Evolutionary conservation across 2,329 filamentous ascomycete genomes (phyloP), one percentile per base, ranked within the genome.

Genomic region (Alternaria arborescens): DNA sequence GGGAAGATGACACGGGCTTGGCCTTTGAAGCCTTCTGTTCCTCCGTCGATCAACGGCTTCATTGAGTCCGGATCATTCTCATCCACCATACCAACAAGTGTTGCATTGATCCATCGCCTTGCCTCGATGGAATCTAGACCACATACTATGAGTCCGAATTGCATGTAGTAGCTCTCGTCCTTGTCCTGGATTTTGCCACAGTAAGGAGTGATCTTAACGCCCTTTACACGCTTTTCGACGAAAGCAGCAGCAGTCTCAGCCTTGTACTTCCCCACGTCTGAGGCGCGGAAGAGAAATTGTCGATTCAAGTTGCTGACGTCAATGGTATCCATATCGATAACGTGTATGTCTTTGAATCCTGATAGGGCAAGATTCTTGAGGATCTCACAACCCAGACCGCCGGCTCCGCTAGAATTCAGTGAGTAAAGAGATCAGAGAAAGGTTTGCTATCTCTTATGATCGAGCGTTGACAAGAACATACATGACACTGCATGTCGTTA

Each of bases 281-380:
- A 84, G 71, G 94, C 87, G 22, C 95, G 92, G 80, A 99, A 99
- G 60, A 99, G 88, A 75, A 99, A 99, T 74, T 99, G 95, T 42
- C 95, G 91, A 80, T 99, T 99, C 22, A 99, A 86, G 78, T 99
- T 99, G 52, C 94, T 97, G 62, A 99, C 94, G 76, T 99, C 95
- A 78, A 99, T 99, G 1, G 94, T 99, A 79, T 99, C 92, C 95
- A 99, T 99, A 81, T 99, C 95, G 72, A 99, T 98, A 60, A 99
- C 95, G 82, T 99, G 93, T 69, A 99, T 97, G 73, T 97, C 88
- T 79, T 91, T 96, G 83, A 99, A 99, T 28, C 94, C 93, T 2
- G 94, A 97, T 53, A 99, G 86, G 42, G 95, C 95, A 34, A 99
- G 86, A 74, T 99, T 93, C 83, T 99, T 99, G 53, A 99, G 83